phyloP scores from a whole-genome alignment of 371 early-diverging fungal species.

The Haplosporangium sp. region DNA sequence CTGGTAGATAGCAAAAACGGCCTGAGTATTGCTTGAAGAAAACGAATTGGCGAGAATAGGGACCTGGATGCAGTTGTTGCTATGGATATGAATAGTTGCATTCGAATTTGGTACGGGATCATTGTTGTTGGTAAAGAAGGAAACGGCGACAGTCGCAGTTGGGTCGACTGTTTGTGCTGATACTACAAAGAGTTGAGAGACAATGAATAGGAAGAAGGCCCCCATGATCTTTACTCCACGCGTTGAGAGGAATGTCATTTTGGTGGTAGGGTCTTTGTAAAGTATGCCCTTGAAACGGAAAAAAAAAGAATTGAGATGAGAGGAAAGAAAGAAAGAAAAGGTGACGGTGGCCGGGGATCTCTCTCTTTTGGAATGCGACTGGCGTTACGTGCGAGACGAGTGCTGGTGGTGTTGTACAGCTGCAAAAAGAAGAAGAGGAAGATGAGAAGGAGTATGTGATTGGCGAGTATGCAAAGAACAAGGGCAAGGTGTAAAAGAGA shows the following conservation, averaged over 20 bases:
- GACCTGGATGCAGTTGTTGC: constrained; percentile 18
- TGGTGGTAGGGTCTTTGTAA: not conserved
- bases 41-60: constrained; percentile 20
- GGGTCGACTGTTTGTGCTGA: constrained; percentile 8
- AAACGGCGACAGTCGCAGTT: constrained; percentile 7
- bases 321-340: constrained; percentile 4
- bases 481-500: not conserved
- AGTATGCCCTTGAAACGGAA: not conserved
- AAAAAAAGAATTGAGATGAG: not conserved
- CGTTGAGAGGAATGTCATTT: constrained; percentile 1
- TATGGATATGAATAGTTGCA: not conserved
- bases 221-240: not conserved
- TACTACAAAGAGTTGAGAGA: not conserved
- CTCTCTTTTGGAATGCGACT: too few relatives aligned
- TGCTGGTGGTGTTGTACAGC: too few relatives aligned
- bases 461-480: not conserved
- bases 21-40: constrained; percentile 5
- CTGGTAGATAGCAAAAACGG: constrained; percentile 36
- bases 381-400: too few relatives aligned
- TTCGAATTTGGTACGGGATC: constrained; percentile 10
- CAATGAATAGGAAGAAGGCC: constrained; percentile 8
- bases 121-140: constrained; percentile 12
- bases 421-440: not conserved
- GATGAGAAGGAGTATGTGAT: not conserved
- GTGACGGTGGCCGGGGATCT: too few relatives aligned